Percentiles rank a stretch among this genome's conserved stretches.
Evolutionary conservation across 768 basidiomycete species (phyloP).

Genomic region (Suillus decipiens): DNA sequence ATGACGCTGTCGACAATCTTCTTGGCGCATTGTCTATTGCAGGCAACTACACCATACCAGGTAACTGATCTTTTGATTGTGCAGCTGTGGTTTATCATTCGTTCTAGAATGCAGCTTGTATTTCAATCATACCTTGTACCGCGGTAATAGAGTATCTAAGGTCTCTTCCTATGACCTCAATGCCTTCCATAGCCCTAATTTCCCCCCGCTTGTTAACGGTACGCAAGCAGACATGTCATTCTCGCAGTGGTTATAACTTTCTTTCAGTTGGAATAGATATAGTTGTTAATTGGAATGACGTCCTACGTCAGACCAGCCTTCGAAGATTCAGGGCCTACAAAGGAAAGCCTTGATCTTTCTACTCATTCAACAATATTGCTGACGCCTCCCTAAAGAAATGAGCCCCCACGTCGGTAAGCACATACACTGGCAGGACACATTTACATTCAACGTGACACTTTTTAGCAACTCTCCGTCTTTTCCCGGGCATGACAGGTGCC

Average conservation of each 20-base stretch:
- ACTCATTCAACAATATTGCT: constrained; percentile 9
- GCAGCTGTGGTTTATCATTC: background rate
- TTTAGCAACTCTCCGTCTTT: constrained; percentile 79
- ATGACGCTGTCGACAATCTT: constrained; percentile 92
- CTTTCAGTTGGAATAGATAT: constrained; percentile 84
- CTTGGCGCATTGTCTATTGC: constrained; percentile 88
- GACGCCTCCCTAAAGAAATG: constrained; percentile 54
- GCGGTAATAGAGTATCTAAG: constrained; percentile 86
- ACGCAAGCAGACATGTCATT: constrained; percentile 1
- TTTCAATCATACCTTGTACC: constrained; percentile 87
- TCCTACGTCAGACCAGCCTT: constrained; percentile 78
- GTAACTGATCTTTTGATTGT: constrained; percentile 36
- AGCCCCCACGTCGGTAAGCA: constrained; percentile 76
- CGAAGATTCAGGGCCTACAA: constrained; percentile 83
- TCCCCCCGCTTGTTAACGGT: constrained; percentile 82
- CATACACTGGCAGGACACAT: background rate
- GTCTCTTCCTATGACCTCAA: constrained; percentile 79
- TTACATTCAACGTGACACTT: constrained; percentile 19
- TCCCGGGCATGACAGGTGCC: constrained; percentile 80
- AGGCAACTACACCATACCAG: constrained; percentile 90
- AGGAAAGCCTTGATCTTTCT: constrained; percentile 37
- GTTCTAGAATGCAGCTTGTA: constrained; percentile 78
- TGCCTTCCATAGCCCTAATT: constrained; percentile 86
- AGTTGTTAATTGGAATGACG: constrained; percentile 84
- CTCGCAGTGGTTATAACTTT: background rate